A percentile compares a stretch with the other conserved stretches of the same genome.
Conservation (phyloP, 805 yeast species). For the Scheffersomyces spartinae region DNA sequence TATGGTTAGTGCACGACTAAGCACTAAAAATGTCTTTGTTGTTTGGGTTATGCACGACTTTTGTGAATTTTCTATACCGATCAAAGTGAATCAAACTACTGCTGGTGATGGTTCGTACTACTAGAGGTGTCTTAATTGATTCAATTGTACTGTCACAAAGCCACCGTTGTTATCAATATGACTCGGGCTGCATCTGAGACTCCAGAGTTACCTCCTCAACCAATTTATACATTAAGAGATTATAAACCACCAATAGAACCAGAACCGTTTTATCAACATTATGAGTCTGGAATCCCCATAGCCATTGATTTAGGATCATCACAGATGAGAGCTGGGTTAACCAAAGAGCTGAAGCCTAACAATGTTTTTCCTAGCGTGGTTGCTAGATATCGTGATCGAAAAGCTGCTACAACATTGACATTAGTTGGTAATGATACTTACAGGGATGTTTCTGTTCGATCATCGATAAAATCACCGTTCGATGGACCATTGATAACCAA, state of each 20-base stretch:
- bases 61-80: no score
- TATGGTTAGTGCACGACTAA: no score
- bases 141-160: no score
- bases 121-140: no score
- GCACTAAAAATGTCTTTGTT: no score
- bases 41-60: no score
- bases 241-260: slow-evolving; percentile 20
- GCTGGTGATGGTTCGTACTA: no score
- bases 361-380: slow-evolving; percentile 57
- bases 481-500: slow-evolving; percentile 83
- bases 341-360: slow-evolving; percentile 36
- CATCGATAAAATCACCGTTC: slow-evolving; percentile 66
- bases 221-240: slow-evolving; percentile 31
- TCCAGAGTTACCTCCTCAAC: slow-evolving; percentile 28
- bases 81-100: no score
- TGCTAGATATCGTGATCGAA: slow-evolving; percentile 72
- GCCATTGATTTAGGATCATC: slow-evolving; percentile 81
- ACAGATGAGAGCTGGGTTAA: slow-evolving; percentile 46
- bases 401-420: slow-evolving; percentile 46
- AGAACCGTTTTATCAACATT: slow-evolving; percentile 38
- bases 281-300: slow-evolving; percentile 54
- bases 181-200: no score
- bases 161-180: no score
- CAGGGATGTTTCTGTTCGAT: slow-evolving; percentile 56
- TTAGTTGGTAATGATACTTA: slow-evolving; percentile 76